Evolutionary conservation across 2,329 filamentous ascomycete species (phyloP), one percentile per base, ranked within the genome.

Genomic region (Alternaria angustiovoidea): DNA sequence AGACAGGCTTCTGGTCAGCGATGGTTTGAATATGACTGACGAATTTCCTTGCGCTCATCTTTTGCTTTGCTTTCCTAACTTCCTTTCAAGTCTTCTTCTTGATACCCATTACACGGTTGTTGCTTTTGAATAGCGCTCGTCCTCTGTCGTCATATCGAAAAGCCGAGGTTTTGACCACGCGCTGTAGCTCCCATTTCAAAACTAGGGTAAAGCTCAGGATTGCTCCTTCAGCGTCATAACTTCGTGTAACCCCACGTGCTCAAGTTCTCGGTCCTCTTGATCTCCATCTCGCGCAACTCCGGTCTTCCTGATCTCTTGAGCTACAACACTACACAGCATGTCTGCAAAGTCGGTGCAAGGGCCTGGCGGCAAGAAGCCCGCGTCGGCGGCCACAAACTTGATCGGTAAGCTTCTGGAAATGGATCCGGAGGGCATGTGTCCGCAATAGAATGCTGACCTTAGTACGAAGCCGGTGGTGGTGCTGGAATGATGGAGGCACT

Each of bases 401-500:
- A 94, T 97, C 74, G 93, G 93, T 95, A 85, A 73, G 86, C 75
- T 68, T 38, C 20, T 26, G 9, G 8, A 20, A 7, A 12, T 47
- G 56, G 53, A 44, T 22, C 58, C n/a, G 38, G 22, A 44, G 22
- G 14, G 54, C 30, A 22, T 18, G 18, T 22, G 26, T 16, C 28
- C 24, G 39, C 24, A 26, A 34, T 38, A 57, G 51, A 42, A 44
- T 53, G 43, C 64, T 75, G 52, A 72, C 63, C 44, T 53, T 24
- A 16, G 48, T n/a, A 41, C 39, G 71, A 71, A 96, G 95, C 95
- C 78, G 95, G 95, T 78, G 95, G 95, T 78, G 93, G 93, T 81
- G 95, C 95, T 71, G 95, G 95, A 76, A 97, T 98, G 94, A 98
- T 98, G 94, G 95, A 99, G 82, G 95, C 95, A 49, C 89, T 99